Percentiles rank a stretch among this genome's conserved stretches.
phyloP scores from a whole-genome alignment of 768 basidiomycete genomes.

The Crassisporium funariophilum region DNA sequence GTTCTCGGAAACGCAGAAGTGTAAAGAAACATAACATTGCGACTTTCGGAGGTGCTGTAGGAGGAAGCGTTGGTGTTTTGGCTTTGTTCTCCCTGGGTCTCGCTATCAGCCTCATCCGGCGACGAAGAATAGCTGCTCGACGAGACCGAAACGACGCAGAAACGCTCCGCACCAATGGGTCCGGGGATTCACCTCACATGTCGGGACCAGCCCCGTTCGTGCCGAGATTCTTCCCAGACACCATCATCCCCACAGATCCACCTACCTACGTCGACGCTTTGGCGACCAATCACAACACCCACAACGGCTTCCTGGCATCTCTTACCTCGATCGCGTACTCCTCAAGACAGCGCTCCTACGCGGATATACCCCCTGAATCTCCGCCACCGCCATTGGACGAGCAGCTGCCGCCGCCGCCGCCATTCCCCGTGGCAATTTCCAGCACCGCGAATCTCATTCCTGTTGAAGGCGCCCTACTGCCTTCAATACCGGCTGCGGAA shows the following conservation, averaged over 20 bases:
- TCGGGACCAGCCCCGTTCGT: slow-evolving; percentile 50
- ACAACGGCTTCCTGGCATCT: slow-evolving; percentile 17
- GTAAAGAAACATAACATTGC: slow-evolving; percentile 36
- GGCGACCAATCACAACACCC: slow-evolving; percentile 22
- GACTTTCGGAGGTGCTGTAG: slow-evolving; percentile 58
- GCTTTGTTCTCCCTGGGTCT: slow-evolving; percentile 46
- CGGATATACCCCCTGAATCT: slow-evolving; percentile 30
- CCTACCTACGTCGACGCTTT: slow-evolving; percentile 22
- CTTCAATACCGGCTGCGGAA: slow-evolving; percentile 10
- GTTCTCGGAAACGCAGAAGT: slow-evolving; percentile 16
- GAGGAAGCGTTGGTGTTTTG: slow-evolving; percentile 53
- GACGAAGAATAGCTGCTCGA: slow-evolving; percentile 41
- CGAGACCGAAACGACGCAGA: slow-evolving; percentile 40
- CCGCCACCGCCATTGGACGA: slow-evolving; percentile 25
- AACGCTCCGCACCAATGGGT: slow-evolving; percentile 29
- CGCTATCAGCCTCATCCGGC: slow-evolving; percentile 52
- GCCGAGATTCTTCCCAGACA: slow-evolving; percentile 60
- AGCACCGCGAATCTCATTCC: slow-evolving; percentile 3
- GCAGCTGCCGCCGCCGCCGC: slow-evolving; percentile 6
- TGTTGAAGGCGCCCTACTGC: slow-evolving; percentile 9
- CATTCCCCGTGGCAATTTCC: slow-evolving; percentile 14
- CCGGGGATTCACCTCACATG: slow-evolving; percentile 43
- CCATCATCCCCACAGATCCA: slow-evolving; percentile 39
- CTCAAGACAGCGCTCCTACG: slow-evolving; percentile 23
- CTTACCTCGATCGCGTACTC: slow-evolving; percentile 17